Conservation (phyloP, 257 asterid species). For the Galeopsis tetrahit region DNA sequence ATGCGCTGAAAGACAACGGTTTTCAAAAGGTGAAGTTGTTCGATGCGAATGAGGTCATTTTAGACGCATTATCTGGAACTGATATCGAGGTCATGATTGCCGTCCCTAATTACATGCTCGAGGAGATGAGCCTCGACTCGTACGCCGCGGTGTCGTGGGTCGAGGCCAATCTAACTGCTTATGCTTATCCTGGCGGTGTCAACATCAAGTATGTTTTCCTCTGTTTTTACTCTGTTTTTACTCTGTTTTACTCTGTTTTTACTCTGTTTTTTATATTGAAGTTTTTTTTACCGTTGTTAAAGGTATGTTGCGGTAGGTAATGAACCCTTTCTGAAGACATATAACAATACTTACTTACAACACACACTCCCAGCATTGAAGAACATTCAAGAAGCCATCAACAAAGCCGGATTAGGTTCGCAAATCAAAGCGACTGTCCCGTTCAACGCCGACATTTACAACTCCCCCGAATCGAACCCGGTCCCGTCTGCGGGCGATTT, state of each 20-base stretch:
- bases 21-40: conserved; percentile 82
- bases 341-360: conserved; percentile 62
- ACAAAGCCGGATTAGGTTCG: conserved; percentile 68
- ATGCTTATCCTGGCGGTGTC: conserved; percentile 66
- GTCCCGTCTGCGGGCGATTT: conserved; percentile 94
- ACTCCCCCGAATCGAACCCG: conserved; percentile 80
- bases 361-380: conserved; percentile 74
- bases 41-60: conserved; percentile 71
- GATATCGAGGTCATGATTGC: conserved; percentile 84
- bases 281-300: conserved; percentile 10
- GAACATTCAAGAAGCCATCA: conserved; percentile 79
- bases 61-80: conserved; percentile 67
- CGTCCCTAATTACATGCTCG: conserved; percentile 81
- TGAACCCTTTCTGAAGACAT: conserved; percentile 84
- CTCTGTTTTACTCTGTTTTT: background rate
- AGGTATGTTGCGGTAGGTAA: conserved; percentile 96
- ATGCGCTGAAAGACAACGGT: conserved; percentile 75
- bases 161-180: conserved; percentile 73
- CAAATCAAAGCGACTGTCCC: conserved; percentile 81
- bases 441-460: conserved; percentile 83
- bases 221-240: background rate
- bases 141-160: conserved; percentile 80
- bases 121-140: conserved; percentile 65
- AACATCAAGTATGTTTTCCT: conserved; percentile 59
- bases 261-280: background rate